Conservation (phyloP, 352 stramenopile species). For the Globisporangium viniferum region DNA sequence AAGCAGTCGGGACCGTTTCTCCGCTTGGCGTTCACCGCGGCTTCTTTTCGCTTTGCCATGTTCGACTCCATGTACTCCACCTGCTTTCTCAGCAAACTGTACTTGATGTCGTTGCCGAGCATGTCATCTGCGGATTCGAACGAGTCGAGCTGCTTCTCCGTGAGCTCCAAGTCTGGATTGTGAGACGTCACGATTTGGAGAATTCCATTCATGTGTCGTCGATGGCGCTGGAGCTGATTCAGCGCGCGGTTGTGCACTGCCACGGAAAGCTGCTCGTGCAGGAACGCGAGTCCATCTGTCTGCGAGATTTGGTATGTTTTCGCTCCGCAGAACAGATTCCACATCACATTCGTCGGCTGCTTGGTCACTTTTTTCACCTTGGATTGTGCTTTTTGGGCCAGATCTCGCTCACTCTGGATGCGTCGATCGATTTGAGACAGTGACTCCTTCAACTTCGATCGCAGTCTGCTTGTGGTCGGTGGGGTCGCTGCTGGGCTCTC, state of each 20-base stretch:
- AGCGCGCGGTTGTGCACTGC: slow-evolving; percentile 62
- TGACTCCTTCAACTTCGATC: slow-evolving; percentile 60
- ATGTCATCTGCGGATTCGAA: slow-evolving; percentile 69
- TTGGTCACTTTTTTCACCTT: slow-evolving; percentile 27
- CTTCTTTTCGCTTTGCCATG: slow-evolving; percentile 42
- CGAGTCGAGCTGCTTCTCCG: slow-evolving; percentile 78
- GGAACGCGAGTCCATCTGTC: slow-evolving; percentile 51
- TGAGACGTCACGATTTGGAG: slow-evolving; percentile 80
- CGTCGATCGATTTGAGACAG: slow-evolving; percentile 51
- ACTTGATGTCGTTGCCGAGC: slow-evolving; percentile 77
- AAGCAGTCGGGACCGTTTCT: slow-evolving; percentile 70
- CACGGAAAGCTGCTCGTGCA: slow-evolving; percentile 55
- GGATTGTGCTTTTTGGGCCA: slow-evolving; percentile 32
- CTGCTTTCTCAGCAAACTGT: slow-evolving; percentile 58
- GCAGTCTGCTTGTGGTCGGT: slow-evolving; percentile 40
- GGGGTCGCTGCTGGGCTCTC: slow-evolving; percentile 23
- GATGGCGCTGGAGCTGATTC: slow-evolving; percentile 81
- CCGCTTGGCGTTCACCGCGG: slow-evolving; percentile 45
- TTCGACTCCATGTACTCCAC: slow-evolving; percentile 46
- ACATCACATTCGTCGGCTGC: slow-evolving; percentile 41
- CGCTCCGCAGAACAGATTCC: slow-evolving; percentile 62
- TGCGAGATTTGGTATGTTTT: slow-evolving; percentile 25
- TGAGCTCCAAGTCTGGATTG: slow-evolving; percentile 76
- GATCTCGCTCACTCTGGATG: slow-evolving; percentile 42
- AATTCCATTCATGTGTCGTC: slow-evolving; percentile 68